Conservation (phyloP, 2,329 filamentous ascomycete genomes). For the Calonectria pteridis region DNA sequence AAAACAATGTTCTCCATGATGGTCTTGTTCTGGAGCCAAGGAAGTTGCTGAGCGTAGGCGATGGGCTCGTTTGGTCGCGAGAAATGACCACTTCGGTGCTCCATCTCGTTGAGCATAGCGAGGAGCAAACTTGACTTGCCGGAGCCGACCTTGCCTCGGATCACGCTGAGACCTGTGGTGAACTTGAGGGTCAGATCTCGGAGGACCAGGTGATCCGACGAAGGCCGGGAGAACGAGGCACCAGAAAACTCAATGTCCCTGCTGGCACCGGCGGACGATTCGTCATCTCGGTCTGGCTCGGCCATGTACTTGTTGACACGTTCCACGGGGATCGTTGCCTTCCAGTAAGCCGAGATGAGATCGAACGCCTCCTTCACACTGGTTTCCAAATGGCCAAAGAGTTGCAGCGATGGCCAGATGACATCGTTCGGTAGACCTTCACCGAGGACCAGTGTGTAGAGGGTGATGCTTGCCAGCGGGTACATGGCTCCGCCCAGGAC, state of each 20-base stretch:
- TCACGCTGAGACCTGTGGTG: slow-evolving; percentile 63
- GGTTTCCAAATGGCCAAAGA: slow-evolving; percentile 81
- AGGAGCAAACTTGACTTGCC: slow-evolving; percentile 73
- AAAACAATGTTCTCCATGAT: slow-evolving; percentile 76
- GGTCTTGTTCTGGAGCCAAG: slow-evolving; percentile 75
- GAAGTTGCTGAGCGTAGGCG: slow-evolving; percentile 70
- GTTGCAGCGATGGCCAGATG: slow-evolving; percentile 86
- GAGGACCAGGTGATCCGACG: slow-evolving; percentile 67
- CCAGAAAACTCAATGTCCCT: slow-evolving; percentile 66
- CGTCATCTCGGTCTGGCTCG: slow-evolving; percentile 80
- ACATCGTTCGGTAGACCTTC: slow-evolving; percentile 80
- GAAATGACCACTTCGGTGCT: slow-evolving; percentile 69
- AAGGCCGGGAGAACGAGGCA: slow-evolving; percentile 86
- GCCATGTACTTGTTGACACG: slow-evolving; percentile 89
- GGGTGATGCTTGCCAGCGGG: slow-evolving; percentile 83
- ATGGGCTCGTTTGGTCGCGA: slow-evolving; percentile 63
- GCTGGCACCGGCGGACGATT: slow-evolving; percentile 50
- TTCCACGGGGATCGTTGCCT: slow-evolving; percentile 84
- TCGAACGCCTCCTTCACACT: slow-evolving; percentile 81
- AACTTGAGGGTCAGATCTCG: slow-evolving; percentile 61
- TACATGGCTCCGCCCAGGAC: slow-evolving; percentile 79
- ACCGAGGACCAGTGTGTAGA: slow-evolving; percentile 80
- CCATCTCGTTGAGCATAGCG: slow-evolving; percentile 72
- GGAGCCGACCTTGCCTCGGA: slow-evolving; percentile 71
- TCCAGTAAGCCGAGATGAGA: slow-evolving; percentile 81